Percentiles rank a stretch among this genome's conserved stretches.
Evolutionary conservation across 345 rosid species (phyloP).

Genomic region (Brassica nigra): DNA sequence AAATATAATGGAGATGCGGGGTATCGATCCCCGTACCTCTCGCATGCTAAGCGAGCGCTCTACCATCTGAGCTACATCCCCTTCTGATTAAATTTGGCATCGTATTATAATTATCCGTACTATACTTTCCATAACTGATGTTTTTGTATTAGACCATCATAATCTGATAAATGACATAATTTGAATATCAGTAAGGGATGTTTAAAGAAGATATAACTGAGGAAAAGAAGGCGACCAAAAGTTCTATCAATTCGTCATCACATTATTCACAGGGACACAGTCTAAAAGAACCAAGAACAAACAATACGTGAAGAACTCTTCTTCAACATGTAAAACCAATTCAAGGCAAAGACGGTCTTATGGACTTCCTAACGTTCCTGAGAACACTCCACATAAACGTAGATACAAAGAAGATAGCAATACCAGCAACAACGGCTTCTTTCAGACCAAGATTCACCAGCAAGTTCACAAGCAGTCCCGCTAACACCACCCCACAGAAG

Average conservation of each 20-base stretch:
- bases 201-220: too few relatives aligned
- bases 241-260: too few relatives aligned
- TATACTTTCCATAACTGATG: too few relatives aligned
- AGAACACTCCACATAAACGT: constrained; percentile 87
- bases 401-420: constrained; percentile 65
- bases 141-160: too few relatives aligned
- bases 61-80: constrained; percentile 95
- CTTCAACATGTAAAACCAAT: neutral
- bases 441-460: constrained; percentile 81
- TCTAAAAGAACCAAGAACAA: neutral
- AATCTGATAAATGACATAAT: too few relatives aligned
- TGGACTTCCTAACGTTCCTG: constrained; percentile 59
- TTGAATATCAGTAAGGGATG: too few relatives aligned
- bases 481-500: constrained; percentile 76
- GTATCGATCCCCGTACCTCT: constrained; percentile 90
- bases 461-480: constrained; percentile 83
- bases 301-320: constrained; percentile 12
- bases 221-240: too few relatives aligned
- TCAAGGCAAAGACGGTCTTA: constrained; percentile 40
- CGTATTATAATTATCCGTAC: too few relatives aligned
- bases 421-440: constrained; percentile 69
- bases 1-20: constrained; percentile 67
- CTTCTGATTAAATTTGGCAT: neutral
- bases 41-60: constrained; percentile 95
- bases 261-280: too few relatives aligned